A percentile compares a stretch with the other conserved stretches of the same genome.
These are phyloP conservation scores for Akanthomyces dipterigenus DNA, from an alignment of 2,329 filamentous ascomycete species.

Conservation along the genomic window DNA sequence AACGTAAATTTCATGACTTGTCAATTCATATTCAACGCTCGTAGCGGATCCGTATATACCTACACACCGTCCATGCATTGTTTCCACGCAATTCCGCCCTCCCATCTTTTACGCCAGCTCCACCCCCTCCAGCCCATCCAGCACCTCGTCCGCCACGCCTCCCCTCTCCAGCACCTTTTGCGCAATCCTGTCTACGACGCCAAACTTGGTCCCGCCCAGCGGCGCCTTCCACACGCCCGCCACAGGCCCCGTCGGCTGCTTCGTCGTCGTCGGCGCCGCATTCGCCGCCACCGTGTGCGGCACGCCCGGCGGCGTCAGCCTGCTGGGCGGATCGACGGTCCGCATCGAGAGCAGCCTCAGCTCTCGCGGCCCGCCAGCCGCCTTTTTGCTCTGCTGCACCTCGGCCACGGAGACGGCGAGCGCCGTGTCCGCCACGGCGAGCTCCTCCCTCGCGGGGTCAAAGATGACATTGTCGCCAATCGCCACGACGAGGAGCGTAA, in stretches of 20 bases:
- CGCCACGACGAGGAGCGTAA: slow-evolving; percentile 84
- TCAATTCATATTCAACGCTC: background rate
- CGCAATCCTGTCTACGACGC: slow-evolving; percentile 66
- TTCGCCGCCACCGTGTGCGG: slow-evolving; percentile 50
- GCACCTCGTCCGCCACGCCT: slow-evolving; percentile 78
- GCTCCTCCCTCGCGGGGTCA: slow-evolving; percentile 84
- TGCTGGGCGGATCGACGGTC: slow-evolving; percentile 67
- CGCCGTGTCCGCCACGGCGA: slow-evolving; percentile 85
- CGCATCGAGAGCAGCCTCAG: slow-evolving; percentile 62
- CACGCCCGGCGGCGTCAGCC: slow-evolving; percentile 64
- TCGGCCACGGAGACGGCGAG: slow-evolving; percentile 75
- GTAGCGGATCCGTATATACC: background rate
- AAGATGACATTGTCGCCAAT: slow-evolving; percentile 88
- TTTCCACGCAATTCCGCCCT: no score
- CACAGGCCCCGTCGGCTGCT: slow-evolving; percentile 39
- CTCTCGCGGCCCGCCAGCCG: slow-evolving; percentile 35
- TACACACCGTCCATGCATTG: background rate
- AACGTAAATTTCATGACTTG: background rate
- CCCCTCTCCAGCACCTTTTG: slow-evolving; percentile 68
- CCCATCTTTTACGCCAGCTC: slow-evolving; percentile 48
- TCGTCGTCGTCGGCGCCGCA: slow-evolving; percentile 34
- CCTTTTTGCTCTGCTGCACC: slow-evolving; percentile 17
- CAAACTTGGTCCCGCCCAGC: slow-evolving; percentile 73
- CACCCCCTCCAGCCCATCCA: slow-evolving; percentile 72
- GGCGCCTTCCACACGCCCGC: slow-evolving; percentile 83